These are phyloP conservation scores for Marasmius tenuissimus DNA, from an alignment of 1,284 basidiomycete species.

Conservation along the genomic window DNA sequence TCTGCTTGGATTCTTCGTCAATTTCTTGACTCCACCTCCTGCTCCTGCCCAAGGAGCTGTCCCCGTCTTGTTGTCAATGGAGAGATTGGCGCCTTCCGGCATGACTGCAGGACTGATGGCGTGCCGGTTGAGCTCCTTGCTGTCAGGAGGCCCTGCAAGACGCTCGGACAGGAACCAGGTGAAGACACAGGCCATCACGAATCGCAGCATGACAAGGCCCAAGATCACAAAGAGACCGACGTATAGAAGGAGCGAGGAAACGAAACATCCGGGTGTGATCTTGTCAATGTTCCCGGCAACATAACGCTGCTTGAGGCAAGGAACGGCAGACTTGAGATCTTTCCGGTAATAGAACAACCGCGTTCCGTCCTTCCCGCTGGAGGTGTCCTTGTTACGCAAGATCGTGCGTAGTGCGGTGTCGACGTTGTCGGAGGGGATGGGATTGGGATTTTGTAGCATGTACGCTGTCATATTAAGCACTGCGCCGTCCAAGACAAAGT, in stretches of 20 bases:
- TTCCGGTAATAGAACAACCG: conserved; percentile 75
- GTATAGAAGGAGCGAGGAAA: conserved; percentile 89
- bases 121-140: conserved; percentile 65
- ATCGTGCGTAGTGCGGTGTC: conserved; percentile 84
- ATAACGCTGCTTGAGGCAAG: conserved; percentile 85
- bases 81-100: conserved; percentile 92
- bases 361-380: conserved; percentile 87
- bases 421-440: conserved; percentile 75
- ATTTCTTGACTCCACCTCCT: conserved; percentile 47
- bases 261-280: conserved; percentile 93
- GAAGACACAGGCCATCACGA: conserved; percentile 96
- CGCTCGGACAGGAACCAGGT: conserved; percentile 90
- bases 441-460: conserved; percentile 67
- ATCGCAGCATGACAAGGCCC: conserved; percentile 86
- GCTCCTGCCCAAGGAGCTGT: conserved; percentile 91
- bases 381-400: conserved; percentile 46
- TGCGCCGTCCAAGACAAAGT: conserved; percentile 88
- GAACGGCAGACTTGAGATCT: conserved; percentile 67
- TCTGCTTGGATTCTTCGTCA: conserved; percentile 41
- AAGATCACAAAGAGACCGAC: conserved; percentile 91
- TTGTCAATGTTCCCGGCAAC: conserved; percentile 96
- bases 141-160: conserved; percentile 74
- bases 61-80: conserved; percentile 84
- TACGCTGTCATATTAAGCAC: conserved; percentile 96
- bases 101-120: conserved; percentile 93